Percentiles rank a stretch among this genome's conserved stretches.
phyloP scores from a whole-genome alignment of 345 rosid species.

The Syzygium oleosum region DNA sequence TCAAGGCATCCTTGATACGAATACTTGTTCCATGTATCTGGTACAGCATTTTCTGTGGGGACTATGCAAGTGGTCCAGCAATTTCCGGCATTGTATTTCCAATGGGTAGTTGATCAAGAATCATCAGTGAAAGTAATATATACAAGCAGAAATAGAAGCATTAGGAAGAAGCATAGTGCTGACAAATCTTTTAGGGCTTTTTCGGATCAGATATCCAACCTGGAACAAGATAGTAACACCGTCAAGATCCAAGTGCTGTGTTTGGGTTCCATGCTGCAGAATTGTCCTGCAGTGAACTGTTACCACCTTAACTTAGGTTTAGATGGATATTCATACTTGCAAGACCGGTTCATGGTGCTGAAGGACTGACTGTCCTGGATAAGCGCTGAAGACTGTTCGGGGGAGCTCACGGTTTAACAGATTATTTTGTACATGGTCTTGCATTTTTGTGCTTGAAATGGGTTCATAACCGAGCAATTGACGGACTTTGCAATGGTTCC shows the following conservation, averaged over 20 bases:
- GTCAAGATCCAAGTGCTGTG: background rate
- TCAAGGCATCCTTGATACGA: conserved; percentile 25
- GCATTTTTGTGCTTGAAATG: background rate
- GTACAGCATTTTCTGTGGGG: background rate
- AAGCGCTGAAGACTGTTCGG: background rate
- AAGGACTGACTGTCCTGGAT: background rate
- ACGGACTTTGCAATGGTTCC: background rate
- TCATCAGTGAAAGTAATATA: background rate
- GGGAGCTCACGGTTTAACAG: background rate
- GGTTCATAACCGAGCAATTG: background rate
- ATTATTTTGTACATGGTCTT: background rate
- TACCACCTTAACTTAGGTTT: background rate
- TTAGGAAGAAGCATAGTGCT: background rate
- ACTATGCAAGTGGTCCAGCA: background rate
- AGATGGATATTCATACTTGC: background rate
- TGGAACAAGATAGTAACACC: background rate
- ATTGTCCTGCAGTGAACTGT: background rate
- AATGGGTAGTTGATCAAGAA: background rate
- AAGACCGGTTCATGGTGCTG: background rate
- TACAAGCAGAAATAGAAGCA: background rate
- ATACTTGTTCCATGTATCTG: background rate
- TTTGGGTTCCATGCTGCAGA: background rate
- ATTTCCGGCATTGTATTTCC: background rate
- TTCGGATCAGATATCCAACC: background rate
- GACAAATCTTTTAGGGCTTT: background rate